Base-by-base conservation (phyloP, 129 eudicot species). In the Lactuca sativa region DNA sequence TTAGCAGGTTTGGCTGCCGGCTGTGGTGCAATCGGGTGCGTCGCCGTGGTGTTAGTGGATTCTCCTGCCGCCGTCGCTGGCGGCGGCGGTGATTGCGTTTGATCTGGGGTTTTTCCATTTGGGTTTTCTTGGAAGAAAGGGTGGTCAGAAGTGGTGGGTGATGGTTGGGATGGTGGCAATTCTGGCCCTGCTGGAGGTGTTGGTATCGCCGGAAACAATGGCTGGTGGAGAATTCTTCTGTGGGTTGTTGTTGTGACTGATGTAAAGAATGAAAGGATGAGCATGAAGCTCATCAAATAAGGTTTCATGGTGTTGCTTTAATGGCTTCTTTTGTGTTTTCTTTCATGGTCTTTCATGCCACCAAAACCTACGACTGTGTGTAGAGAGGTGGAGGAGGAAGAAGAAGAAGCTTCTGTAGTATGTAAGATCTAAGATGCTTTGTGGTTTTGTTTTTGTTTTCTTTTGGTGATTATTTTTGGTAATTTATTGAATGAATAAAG, bases 221-320 rank as follows among this genome's bases (percentile, higher is more conserved):
- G 97, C 64, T 93, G 92, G 72, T 93, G 99, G 49, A 93, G 81
- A 73, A 83, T 90, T 85, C 99, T 89, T 66, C 98, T 85, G 30
- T 74, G 51, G 21, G 33, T 38, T 47, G 48, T 57, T 55, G 76
- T 40, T 31, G 10, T 58, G 70, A 62, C 59, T n/a, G 72, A 81
- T 41, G 77, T 31, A 7, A 74, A 6, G 1, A 76, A 70, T 8
- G 73, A 41, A 2, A 74, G 36, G 54, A 77, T 68, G 55, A 84
- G 52, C 10, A 82, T 15, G 71, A 81, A 64, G 84, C 5, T 70
- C 40, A 73, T 25, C 12, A 59, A 49, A 11, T 40, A 18, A 44
- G 52, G 9, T 41, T 55, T 69, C 81, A 77, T 77, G 62, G 85
- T 74, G 59, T 73, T 64, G 62, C 4, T 41, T 80, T 48, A 63